A percentile compares a stretch with the other conserved stretches of the same genome.
These are phyloP conservation scores for Periconia macrospinosa DNA, from an alignment of 2,329 filamentous ascomycete genomes.

Conservation along the genomic window DNA sequence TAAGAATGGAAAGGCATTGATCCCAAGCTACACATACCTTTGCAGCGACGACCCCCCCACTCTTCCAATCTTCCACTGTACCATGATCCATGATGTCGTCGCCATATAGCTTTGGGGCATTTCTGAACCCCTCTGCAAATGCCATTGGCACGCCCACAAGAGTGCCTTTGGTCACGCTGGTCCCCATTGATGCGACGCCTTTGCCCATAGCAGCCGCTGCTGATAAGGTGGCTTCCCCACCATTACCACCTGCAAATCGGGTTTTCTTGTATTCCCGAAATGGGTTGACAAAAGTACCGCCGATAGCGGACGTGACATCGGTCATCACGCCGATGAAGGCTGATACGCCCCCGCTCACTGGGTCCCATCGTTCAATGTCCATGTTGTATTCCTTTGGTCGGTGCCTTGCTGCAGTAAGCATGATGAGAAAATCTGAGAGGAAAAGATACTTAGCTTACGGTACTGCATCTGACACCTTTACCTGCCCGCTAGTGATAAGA, in stretches of 20 bases:
- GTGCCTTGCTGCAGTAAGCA: too few relatives aligned
- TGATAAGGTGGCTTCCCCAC: background rate
- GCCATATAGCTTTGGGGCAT: slow-evolving; percentile 63
- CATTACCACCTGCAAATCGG: background rate
- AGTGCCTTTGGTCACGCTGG: background rate
- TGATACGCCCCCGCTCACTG: slow-evolving; percentile 65
- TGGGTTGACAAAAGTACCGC: slow-evolving; percentile 52
- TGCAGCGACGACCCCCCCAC: slow-evolving; percentile 56
- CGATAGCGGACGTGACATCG: slow-evolving; percentile 60
- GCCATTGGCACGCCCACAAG: background rate
- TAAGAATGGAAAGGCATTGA: background rate
- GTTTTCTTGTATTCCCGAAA: slow-evolving; percentile 7
- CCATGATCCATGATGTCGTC: slow-evolving; percentile 73
- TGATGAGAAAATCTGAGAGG: slow-evolving; percentile 20
- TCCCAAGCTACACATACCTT: slow-evolving; percentile 42
- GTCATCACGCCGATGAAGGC: slow-evolving; percentile 59
- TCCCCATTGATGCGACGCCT: background rate
- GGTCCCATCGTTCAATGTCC: slow-evolving; percentile 55
- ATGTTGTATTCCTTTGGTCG: slow-evolving; percentile 32
- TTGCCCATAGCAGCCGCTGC: background rate
- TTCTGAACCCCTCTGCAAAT: background rate
- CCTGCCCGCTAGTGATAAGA: slow-evolving; percentile 2
- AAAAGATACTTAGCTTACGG: slow-evolving; percentile 24
- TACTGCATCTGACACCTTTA: slow-evolving; percentile 25
- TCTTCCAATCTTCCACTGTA: slow-evolving; percentile 72